Percentiles rank a stretch among this genome's conserved stretches.
Conservation (phyloP, 176 grass and related monocot genomes). For the Raddia guianensis region DNA sequence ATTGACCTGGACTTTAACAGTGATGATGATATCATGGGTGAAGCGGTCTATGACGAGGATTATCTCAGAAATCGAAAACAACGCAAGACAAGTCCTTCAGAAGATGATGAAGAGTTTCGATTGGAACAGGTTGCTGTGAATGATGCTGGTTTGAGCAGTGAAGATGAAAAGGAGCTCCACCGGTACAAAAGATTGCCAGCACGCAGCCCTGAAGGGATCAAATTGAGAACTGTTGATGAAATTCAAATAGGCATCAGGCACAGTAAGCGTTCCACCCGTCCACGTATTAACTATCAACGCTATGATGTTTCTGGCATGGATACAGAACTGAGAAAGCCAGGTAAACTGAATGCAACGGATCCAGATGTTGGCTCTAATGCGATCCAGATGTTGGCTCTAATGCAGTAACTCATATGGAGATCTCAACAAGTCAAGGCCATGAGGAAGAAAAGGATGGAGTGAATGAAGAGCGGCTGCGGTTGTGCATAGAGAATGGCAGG, state of each 20-base stretch:
- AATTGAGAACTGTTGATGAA: conserved; percentile 55
- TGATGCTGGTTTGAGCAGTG: conserved; percentile 57
- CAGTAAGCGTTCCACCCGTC: conserved; percentile 68
- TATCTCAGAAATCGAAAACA: conserved; percentile 75
- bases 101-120: conserved; percentile 69
- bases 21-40: conserved; percentile 91
- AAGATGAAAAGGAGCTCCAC: conserved; percentile 50
- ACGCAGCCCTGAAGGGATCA: conserved; percentile 49
- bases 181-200: conserved; percentile 46
- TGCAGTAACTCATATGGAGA: conserved; percentile 41
- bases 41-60: conserved; percentile 93
- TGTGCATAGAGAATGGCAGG: conserved; percentile 42
- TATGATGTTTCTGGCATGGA: conserved; percentile 61
- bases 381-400: no score
- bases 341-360: conserved; percentile 51
- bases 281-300: conserved; percentile 61
- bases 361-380: no score
- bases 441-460: conserved; percentile 54
- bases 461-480: conserved; percentile 44
- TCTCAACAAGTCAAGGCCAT: conserved; percentile 64
- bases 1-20: conserved; percentile 59
- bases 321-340: conserved; percentile 48
- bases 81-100: conserved; percentile 55
- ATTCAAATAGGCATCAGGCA: conserved; percentile 72
- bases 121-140: conserved; percentile 57